Evolutionary conservation across 371 early-diverging fungal species (phyloP), one percentile per base, ranked within the genome.

Genomic region (Chytridiales sp.): DNA sequence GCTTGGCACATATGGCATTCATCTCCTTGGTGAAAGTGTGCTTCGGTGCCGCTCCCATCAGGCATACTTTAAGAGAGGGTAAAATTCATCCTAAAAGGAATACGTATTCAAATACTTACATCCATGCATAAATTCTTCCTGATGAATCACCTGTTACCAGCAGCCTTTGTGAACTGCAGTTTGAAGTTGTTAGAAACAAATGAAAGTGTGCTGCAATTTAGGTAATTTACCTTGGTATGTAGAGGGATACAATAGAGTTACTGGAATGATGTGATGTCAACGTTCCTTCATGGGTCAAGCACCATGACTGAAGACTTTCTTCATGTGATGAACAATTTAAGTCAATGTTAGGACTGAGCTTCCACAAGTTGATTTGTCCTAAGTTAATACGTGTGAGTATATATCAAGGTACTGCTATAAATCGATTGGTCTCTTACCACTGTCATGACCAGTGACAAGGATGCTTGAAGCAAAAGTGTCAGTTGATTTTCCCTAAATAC

Each of bases 1-100:
- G 66, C 71, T 31, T 47, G 56, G 55, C 89, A 89, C 3, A 64
- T 72, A 69, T 83, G 77, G 56, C 89, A 89, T 5, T 81, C 76
- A 21, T 87, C 87, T 47, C 82, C 81, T 43, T 78, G 74, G 61
- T 76, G 75, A 60, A 74, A 84, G 61, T 90, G 89, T 6, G 78
- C 69, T 5, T 85, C 70, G 0, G 73, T 83, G 27, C 84, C 84
- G 22, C 81, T 80, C 8, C 84, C 82, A 59, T 90, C 88, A 0
- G 89, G 87, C 13, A 88, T 56, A 1, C 65, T 60, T 24, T 32
- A 4, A 19, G 26, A 34, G 13, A 59, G 57, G 21, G 27, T 38
- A 26, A 44, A 2, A 54, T 41, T 4, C 19, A 11, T 41, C 4
- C 22, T 4, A 13, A 58, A 6, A 27, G 30, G 31, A 60, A 38